These are phyloP conservation scores for Conringia planisiliqua DNA, from an alignment of 345 rosid genomes.

Conservation along the genomic window DNA sequence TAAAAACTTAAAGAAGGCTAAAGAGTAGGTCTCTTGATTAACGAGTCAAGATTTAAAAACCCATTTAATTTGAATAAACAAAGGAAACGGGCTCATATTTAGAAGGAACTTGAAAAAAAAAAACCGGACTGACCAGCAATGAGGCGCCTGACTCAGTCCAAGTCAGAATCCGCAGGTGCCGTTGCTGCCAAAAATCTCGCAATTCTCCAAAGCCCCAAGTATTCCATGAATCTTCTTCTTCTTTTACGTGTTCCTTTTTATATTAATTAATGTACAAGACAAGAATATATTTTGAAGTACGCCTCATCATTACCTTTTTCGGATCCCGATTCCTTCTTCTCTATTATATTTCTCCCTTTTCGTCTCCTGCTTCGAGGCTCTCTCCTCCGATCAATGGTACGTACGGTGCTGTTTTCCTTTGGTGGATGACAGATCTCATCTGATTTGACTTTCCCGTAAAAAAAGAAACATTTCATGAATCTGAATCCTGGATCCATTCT, in stretches of 20 bases:
- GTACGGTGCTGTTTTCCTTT: not conserved
- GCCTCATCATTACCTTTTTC: not conserved
- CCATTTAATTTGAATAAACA: no score
- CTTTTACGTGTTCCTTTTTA: not conserved
- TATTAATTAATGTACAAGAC: not conserved
- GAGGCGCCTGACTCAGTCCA: not conserved
- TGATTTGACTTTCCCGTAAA: not conserved
- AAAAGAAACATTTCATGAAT: not conserved
- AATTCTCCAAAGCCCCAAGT: not conserved
- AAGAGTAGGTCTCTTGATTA: no score
- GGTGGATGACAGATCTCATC: not conserved
- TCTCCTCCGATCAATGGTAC: not conserved
- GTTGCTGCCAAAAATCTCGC: not conserved
- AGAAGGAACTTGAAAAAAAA: no score
- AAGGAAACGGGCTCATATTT: no score
- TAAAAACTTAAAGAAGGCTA: no score
- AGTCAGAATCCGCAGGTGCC: constrained; percentile 5
- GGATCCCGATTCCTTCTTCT: not conserved
- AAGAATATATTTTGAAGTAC: not conserved
- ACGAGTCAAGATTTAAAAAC: no score
- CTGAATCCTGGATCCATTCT: not conserved
- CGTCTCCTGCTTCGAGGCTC: not conserved
- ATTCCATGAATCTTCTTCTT: not conserved
- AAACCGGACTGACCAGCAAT: not conserved
- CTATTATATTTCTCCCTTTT: not conserved